phyloP scores from a whole-genome alignment of 345 rosid species.

The Aethionema arabicum region DNA sequence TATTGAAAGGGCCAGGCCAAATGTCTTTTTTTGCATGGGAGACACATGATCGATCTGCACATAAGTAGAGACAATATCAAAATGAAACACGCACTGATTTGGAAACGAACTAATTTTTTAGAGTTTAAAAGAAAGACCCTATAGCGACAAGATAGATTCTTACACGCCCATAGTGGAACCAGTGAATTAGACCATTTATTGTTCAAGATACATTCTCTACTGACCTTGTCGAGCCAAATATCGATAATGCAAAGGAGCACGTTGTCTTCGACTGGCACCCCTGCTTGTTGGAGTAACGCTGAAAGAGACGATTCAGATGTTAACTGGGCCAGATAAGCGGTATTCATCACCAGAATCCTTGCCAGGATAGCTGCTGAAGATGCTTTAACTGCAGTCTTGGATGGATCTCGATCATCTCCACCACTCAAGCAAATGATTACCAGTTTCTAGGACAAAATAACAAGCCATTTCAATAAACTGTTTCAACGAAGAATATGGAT shows the following conservation, averaged over 20 bases:
- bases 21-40: slow-evolving; percentile 67
- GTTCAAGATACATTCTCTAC: slow-evolving; percentile 26
- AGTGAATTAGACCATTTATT: background rate
- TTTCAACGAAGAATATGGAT: slow-evolving; percentile 4
- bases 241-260: slow-evolving; percentile 83
- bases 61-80: slow-evolving; percentile 25
- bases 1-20: slow-evolving; percentile 85
- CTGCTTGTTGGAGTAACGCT: slow-evolving; percentile 70
- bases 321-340: slow-evolving; percentile 80
- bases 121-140: background rate
- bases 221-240: slow-evolving; percentile 97
- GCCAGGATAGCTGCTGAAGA: slow-evolving; percentile 87
- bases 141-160: slow-evolving; percentile 5
- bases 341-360: slow-evolving; percentile 92
- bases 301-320: slow-evolving; percentile 81
- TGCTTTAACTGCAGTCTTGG: slow-evolving; percentile 78
- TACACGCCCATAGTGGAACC: slow-evolving; percentile 1
- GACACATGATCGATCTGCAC: slow-evolving; percentile 77
- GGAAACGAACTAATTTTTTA: slow-evolving; percentile 1
- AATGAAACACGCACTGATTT: slow-evolving; percentile 2
- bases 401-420: slow-evolving; percentile 81
- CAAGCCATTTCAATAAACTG: slow-evolving; percentile 17
- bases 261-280: slow-evolving; percentile 62
- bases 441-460: slow-evolving; percentile 58
- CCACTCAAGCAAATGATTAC: slow-evolving; percentile 81